A percentile compares a stretch with the other conserved stretches of the same genome.
Evolutionary conservation across 768 basidiomycete genomes (phyloP).

Genomic region (Lactifluus pinguis): DNA sequence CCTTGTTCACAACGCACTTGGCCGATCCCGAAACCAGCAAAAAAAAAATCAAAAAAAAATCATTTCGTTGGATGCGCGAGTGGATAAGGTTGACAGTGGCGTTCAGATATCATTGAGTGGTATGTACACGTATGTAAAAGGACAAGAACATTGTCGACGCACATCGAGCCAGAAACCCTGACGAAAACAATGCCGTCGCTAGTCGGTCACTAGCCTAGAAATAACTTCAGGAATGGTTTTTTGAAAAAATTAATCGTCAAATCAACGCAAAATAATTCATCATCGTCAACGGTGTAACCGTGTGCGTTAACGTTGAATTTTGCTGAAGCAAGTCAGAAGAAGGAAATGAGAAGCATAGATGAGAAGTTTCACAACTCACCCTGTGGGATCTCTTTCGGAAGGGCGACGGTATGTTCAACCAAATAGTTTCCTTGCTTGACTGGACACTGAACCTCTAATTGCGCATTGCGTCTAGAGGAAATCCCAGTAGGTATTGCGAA

Average conservation of each 20-base stretch:
- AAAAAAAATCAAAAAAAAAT: background rate
- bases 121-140: conserved; percentile 2
- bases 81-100: background rate
- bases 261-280: conserved; percentile 71
- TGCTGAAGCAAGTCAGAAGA: conserved; percentile 39
- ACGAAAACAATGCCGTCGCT: background rate
- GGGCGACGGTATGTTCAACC: conserved; percentile 73
- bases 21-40: background rate
- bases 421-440: conserved; percentile 60
- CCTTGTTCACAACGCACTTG: background rate
- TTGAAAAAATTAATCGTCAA: conserved; percentile 72
- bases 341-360: background rate
- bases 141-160: conserved; percentile 2
- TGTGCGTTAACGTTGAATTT: conserved; percentile 67
- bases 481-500: background rate
- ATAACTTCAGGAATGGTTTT: conserved; percentile 21
- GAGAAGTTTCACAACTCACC: conserved; percentile 32
- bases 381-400: conserved; percentile 88
- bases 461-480: conserved; percentile 51
- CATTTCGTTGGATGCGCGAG: background rate
- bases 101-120: background rate
- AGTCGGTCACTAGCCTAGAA: conserved; percentile 24
- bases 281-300: conserved; percentile 65
- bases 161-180: background rate
- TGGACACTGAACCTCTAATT: conserved; percentile 78